Evolutionary conservation across 2,329 filamentous ascomycete species (phyloP).

Genomic region (Emmonsia crescens): DNA sequence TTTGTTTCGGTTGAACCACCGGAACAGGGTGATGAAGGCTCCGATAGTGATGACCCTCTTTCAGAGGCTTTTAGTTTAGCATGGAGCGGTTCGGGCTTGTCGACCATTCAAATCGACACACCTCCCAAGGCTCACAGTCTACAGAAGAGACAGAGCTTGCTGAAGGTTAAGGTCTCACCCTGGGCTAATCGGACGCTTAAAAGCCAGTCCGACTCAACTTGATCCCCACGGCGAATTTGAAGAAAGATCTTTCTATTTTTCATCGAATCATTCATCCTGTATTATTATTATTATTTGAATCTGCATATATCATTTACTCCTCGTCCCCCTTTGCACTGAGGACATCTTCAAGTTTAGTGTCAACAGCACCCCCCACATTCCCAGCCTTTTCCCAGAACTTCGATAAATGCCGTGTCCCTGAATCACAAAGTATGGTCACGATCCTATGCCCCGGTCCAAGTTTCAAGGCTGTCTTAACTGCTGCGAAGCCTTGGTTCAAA

Average conservation of each 20-base stretch:
- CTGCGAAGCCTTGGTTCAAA: constrained; percentile 34
- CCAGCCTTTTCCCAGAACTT: constrained; percentile 41
- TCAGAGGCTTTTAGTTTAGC: constrained; percentile 11
- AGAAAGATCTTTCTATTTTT: neutral
- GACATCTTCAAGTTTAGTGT: constrained; percentile 38
- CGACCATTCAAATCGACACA: constrained; percentile 13
- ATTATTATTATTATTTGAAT: neutral
- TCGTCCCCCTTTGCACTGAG: constrained; percentile 26
- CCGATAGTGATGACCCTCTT: constrained; percentile 13
- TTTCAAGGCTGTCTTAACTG: constrained; percentile 36
- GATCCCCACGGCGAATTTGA: neutral
- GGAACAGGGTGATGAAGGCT: neutral
- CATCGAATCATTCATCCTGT: neutral
- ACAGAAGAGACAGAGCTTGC: neutral
- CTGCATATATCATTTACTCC: neutral
- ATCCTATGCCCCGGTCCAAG: constrained; percentile 39
- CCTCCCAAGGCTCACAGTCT: constrained; percentile 5
- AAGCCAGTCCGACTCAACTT: neutral
- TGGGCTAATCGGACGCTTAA: neutral
- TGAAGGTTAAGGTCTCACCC: neutral
- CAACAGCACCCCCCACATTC: constrained; percentile 34
- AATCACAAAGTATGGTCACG: constrained; percentile 41
- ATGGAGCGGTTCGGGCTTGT: constrained; percentile 11
- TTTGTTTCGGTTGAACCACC: neutral
- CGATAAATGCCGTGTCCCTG: constrained; percentile 42